These are phyloP conservation scores for Candida coquimbonensis DNA, from an alignment of 805 yeast genomes.

Conservation along the genomic window DNA sequence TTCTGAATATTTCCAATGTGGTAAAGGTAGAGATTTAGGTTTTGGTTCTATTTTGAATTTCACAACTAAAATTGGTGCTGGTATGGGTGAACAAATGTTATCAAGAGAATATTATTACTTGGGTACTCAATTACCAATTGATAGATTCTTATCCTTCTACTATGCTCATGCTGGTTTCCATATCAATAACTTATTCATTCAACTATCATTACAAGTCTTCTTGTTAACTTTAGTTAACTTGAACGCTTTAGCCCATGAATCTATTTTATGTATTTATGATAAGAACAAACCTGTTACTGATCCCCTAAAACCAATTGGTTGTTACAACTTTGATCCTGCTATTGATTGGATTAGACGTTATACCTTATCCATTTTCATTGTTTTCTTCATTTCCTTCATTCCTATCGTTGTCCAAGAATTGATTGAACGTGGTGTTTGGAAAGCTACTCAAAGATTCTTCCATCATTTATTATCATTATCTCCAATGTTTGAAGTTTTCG, in stretches of 20 bases:
- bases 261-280: constrained; percentile 62
- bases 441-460: constrained; percentile 59
- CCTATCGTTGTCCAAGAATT: constrained; percentile 76
- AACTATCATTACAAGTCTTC: constrained; percentile 65
- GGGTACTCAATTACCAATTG: constrained; percentile 75
- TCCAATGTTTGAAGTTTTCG: constrained; percentile 79
- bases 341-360: constrained; percentile 80
- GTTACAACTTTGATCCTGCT: constrained; percentile 68
- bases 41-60: constrained; percentile 80
- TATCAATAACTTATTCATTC: constrained; percentile 72
- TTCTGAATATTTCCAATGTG: constrained; percentile 84
- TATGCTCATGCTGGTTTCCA: constrained; percentile 88
- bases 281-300: constrained; percentile 62
- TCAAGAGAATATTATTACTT: constrained; percentile 78
- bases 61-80: constrained; percentile 86
- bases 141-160: constrained; percentile 75
- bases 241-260: constrained; percentile 66
- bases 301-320: constrained; percentile 57
- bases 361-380: constrained; percentile 74
- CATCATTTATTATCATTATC: constrained; percentile 67
- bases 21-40: constrained; percentile 86
- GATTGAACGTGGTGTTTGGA: constrained; percentile 77
- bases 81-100: constrained; percentile 88
- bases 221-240: constrained; percentile 64
- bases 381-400: constrained; percentile 71